Conservation (phyloP, 2,329 filamentous ascomycete genomes). For the Apiospora aurea region DNA sequence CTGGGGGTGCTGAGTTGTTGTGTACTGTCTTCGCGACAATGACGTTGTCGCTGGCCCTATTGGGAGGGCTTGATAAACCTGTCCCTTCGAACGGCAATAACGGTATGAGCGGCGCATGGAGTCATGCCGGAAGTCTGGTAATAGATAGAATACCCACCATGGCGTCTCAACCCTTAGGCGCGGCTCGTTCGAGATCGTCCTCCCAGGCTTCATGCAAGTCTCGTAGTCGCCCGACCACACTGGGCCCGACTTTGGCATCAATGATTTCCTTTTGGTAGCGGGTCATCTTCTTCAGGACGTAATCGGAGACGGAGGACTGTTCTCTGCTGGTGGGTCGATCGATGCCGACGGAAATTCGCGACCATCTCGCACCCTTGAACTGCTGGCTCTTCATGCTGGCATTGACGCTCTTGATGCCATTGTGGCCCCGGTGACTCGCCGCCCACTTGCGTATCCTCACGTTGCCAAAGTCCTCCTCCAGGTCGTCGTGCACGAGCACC, state of each 20-base stretch:
- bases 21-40: neutral
- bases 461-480: slow-evolving; percentile 75
- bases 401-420: slow-evolving; percentile 74
- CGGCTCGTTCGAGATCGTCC: slow-evolving; percentile 8
- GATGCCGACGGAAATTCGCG: slow-evolving; percentile 82
- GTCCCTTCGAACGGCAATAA: neutral
- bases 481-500: slow-evolving; percentile 87
- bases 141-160: neutral
- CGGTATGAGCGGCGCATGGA: neutral
- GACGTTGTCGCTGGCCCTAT: neutral
- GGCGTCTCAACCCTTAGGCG: neutral
- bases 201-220: slow-evolving; percentile 8
- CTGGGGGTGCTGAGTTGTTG: neutral
- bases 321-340: slow-evolving; percentile 79
- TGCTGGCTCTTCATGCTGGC: slow-evolving; percentile 52
- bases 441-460: slow-evolving; percentile 70
- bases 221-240: neutral
- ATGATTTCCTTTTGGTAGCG: slow-evolving; percentile 2
- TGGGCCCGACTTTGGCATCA: neutral
- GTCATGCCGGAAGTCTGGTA: neutral
- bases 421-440: slow-evolving; percentile 73
- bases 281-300: slow-evolving; percentile 75
- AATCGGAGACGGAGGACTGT: slow-evolving; percentile 71
- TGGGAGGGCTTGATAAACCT: neutral
- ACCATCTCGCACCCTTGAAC: slow-evolving; percentile 53